A percentile compares a stretch with the other conserved stretches of the same genome.
phyloP scores from a whole-genome alignment of 2,329 filamentous ascomycete species.

The Passalora sequoiae region DNA sequence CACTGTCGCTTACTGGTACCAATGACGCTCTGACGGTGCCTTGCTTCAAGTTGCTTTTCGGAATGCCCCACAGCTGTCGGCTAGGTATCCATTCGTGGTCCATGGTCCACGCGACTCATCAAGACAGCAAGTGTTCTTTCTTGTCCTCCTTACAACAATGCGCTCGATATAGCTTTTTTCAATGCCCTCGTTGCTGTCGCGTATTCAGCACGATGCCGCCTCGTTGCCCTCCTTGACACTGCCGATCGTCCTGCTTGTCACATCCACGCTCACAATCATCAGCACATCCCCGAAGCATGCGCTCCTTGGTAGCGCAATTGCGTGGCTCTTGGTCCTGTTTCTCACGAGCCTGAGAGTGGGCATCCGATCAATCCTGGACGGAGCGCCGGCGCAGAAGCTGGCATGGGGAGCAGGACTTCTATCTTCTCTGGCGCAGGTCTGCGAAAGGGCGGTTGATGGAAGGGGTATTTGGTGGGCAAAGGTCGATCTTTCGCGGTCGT shows the following conservation, averaged over 20 bases:
- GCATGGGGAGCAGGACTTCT: constrained; percentile 41
- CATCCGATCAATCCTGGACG: constrained; percentile 16
- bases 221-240: constrained; percentile 18
- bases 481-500: constrained; percentile 29
- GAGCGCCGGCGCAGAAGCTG: constrained; percentile 25
- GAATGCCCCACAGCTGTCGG: too few species aligned
- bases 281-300: constrained; percentile 16
- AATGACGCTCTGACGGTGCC: too few species aligned
- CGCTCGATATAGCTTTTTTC: neutral
- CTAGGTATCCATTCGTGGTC: too few species aligned
- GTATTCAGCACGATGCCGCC: constrained; percentile 21
- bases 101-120: too few species aligned
- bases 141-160: too few species aligned
- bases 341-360: constrained; percentile 33
- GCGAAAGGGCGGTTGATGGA: constrained; percentile 42
- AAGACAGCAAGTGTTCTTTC: too few species aligned
- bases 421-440: constrained; percentile 40
- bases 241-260: constrained; percentile 33
- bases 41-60: too few species aligned
- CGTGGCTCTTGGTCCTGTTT: constrained; percentile 41
- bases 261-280: constrained; percentile 24
- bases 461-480: constrained; percentile 44
- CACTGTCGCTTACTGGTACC: too few species aligned
- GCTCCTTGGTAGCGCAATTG: constrained; percentile 40
- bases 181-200: constrained; percentile 25